Conservation (phyloP, 2,329 filamentous ascomycete species). For the Dactylellina haptotyla region DNA sequence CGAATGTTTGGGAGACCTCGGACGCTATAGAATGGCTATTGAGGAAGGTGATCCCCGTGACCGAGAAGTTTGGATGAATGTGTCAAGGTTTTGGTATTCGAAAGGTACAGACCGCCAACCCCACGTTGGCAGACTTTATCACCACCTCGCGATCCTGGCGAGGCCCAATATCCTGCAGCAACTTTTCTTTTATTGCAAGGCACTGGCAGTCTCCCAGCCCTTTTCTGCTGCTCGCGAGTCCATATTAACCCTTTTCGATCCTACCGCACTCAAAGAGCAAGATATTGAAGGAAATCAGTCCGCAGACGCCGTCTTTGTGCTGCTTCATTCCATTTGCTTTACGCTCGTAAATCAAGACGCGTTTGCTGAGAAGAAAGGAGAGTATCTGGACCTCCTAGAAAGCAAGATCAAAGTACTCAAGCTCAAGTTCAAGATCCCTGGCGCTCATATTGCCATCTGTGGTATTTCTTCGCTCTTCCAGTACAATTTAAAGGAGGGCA, state of each 20-base stretch:
- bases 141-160: slow-evolving; percentile 84
- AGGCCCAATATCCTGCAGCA: slow-evolving; percentile 76
- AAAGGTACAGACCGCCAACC: slow-evolving; percentile 82
- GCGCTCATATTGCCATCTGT: slow-evolving; percentile 57
- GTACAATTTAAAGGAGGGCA: slow-evolving; percentile 53
- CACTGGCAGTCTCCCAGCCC: slow-evolving; percentile 73
- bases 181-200: slow-evolving; percentile 77
- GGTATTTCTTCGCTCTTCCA: slow-evolving; percentile 57
- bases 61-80: slow-evolving; percentile 81
- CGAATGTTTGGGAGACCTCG: slow-evolving; percentile 87
- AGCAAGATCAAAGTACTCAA: slow-evolving; percentile 67
- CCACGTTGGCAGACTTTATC: slow-evolving; percentile 80
- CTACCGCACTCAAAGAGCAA: slow-evolving; percentile 64
- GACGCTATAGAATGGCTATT: slow-evolving; percentile 81
- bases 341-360: slow-evolving; percentile 65
- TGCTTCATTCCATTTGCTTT: slow-evolving; percentile 73
- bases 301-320: slow-evolving; percentile 72
- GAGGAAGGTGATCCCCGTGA: slow-evolving; percentile 82
- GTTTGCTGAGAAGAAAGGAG: slow-evolving; percentile 63
- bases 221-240: slow-evolving; percentile 76
- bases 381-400: slow-evolving; percentile 69
- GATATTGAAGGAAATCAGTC: slow-evolving; percentile 60
- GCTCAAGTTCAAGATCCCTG: slow-evolving; percentile 58
- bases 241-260: slow-evolving; percentile 75
- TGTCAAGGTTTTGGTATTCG: slow-evolving; percentile 84